A percentile compares a stretch with the other conserved stretches of the same genome.
phyloP scores from a whole-genome alignment of 2,329 filamentous ascomycete species.

The Colletotrichum graminicola region DNA sequence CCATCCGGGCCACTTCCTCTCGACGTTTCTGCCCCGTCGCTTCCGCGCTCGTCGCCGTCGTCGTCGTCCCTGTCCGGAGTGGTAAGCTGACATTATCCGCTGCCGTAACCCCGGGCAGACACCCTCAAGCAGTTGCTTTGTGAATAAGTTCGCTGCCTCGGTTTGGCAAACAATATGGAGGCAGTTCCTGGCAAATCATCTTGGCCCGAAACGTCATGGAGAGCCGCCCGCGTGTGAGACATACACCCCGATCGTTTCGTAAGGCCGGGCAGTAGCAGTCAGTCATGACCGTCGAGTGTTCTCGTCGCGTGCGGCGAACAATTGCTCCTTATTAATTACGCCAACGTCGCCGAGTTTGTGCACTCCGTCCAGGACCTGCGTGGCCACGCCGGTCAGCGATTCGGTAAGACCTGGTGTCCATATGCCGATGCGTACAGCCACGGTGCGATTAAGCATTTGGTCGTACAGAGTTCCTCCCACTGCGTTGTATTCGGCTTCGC shows the following conservation, averaged over 20 bases:
- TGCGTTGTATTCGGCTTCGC: constrained; percentile 6
- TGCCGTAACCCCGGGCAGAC: constrained; percentile 10
- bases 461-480: constrained; percentile 17
- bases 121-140: constrained; percentile 25
- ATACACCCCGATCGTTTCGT: constrained; percentile 17
- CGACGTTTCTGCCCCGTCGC: neutral
- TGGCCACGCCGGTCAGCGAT: neutral
- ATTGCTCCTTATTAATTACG: neutral
- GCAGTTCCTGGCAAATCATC: neutral
- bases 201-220: neutral
- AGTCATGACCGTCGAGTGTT: constrained; percentile 6
- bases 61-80: neutral
- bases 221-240: neutral
- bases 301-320: constrained; percentile 11
- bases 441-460: constrained; percentile 6
- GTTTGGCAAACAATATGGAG: constrained; percentile 6
- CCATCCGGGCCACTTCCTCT: constrained; percentile 13
- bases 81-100: constrained; percentile 1
- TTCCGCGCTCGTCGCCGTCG: neutral
- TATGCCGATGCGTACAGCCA: constrained; percentile 1
- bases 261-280: constrained; percentile 15
- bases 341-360: constrained; percentile 22
- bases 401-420: neutral
- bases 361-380: constrained; percentile 19
- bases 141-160: constrained; percentile 20